phyloP scores from a whole-genome alignment of 345 rosid genomes.

The Brassica carinata region DNA sequence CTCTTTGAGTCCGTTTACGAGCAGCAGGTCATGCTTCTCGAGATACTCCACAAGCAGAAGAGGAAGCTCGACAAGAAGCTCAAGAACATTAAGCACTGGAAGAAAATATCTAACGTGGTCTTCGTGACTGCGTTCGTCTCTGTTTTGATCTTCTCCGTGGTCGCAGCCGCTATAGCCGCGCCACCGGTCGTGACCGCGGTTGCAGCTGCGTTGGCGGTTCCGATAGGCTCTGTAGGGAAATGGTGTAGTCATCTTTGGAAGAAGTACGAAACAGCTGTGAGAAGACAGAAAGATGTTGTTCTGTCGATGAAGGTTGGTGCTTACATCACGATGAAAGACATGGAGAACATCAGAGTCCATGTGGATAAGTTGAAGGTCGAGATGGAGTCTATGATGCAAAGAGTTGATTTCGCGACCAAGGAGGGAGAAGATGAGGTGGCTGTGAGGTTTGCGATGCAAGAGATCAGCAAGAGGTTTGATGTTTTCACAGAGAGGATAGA shows the following conservation, averaged over 20 bases:
- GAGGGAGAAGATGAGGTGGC: constrained; percentile 53
- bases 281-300: constrained; percentile 57
- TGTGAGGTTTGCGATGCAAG: constrained; percentile 67
- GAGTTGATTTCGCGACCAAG: constrained; percentile 50
- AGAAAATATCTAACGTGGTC: constrained; percentile 67
- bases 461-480: constrained; percentile 69
- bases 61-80: constrained; percentile 75
- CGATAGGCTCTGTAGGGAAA: constrained; percentile 74
- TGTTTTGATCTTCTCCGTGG: constrained; percentile 76
- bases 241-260: constrained; percentile 80
- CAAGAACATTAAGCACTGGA: constrained; percentile 70
- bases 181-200: constrained; percentile 73
- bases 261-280: constrained; percentile 56
- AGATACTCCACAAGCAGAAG: constrained; percentile 49
- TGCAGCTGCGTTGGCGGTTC: constrained; percentile 71
- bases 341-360: constrained; percentile 61
- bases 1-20: constrained; percentile 53
- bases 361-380: constrained; percentile 53
- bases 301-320: constrained; percentile 56
- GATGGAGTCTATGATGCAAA: constrained; percentile 58
- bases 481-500: constrained; percentile 59
- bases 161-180: constrained; percentile 84
- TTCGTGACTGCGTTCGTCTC: constrained; percentile 74
- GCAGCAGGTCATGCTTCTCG: constrained; percentile 62
- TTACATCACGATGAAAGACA: constrained; percentile 52